Conservation (phyloP, 495 filamentous ascomycete species). For the Neurospora sp. region DNA sequence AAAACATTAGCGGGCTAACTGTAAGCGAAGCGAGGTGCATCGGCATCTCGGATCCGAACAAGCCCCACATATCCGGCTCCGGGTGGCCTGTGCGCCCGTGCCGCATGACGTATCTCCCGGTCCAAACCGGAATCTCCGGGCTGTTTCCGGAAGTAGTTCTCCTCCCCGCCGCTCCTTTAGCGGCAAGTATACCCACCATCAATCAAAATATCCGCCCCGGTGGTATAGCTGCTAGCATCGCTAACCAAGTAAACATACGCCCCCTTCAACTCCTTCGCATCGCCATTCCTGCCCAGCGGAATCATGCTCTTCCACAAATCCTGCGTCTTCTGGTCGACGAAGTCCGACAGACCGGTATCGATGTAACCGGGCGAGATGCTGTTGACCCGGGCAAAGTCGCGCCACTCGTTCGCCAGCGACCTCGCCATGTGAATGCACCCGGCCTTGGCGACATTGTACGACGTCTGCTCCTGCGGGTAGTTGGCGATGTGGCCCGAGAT, state of each 20-base stretch:
- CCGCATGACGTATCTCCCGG: neutral
- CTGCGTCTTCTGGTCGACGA: slow-evolving; percentile 60
- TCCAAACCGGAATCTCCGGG: neutral
- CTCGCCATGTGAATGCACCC: slow-evolving; percentile 36
- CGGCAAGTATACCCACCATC: slow-evolving; percentile 44
- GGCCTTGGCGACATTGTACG: slow-evolving; percentile 72
- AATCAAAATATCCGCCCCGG: slow-evolving; percentile 44
- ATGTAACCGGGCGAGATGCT: slow-evolving; percentile 71
- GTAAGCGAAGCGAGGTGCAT: neutral
- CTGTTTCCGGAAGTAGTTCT: neutral
- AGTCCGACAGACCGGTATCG: slow-evolving; percentile 68
- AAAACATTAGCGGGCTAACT: neutral
- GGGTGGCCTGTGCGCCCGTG: neutral
- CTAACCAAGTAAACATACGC: slow-evolving; percentile 68
- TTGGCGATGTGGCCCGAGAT: slow-evolving; percentile 66
- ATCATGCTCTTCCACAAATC: slow-evolving; percentile 70
- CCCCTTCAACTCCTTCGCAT: slow-evolving; percentile 77
- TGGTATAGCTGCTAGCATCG: slow-evolving; percentile 55
- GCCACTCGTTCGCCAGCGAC: slow-evolving; percentile 66
- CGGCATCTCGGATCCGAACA: neutral
- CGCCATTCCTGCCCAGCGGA: slow-evolving; percentile 61
- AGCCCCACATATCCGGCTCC: neutral
- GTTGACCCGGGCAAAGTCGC: slow-evolving; percentile 69
- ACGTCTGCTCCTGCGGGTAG: slow-evolving; percentile 68
- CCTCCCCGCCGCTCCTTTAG: slow-evolving; percentile 8